Evolutionary conservation across 768 basidiomycete species (phyloP).

Genomic region (Cubamyces sp.): DNA sequence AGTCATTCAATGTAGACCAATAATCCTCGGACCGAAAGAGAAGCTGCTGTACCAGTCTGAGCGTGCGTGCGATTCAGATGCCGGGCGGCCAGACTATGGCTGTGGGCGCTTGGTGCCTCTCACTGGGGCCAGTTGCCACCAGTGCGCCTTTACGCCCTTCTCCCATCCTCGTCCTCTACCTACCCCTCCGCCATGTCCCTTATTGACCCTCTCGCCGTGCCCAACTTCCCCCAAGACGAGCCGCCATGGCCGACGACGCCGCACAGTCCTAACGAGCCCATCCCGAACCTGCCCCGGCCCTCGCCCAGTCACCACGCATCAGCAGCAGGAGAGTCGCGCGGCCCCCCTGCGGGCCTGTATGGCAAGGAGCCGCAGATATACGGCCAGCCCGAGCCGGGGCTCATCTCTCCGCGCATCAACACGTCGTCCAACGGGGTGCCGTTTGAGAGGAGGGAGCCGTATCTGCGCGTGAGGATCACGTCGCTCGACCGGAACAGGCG

Average conservation of each 20-base stretch:
- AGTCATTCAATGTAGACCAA: not conserved
- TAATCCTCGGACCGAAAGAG: not conserved
- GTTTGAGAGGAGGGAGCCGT: constrained; percentile 80
- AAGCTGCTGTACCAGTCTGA: not conserved
- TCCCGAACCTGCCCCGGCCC: constrained; percentile 71
- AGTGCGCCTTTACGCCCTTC: not conserved
- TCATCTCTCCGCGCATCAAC: constrained; percentile 75
- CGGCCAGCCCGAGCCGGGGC: constrained; percentile 81
- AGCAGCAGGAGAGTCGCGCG: constrained; percentile 37
- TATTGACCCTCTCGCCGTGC: constrained; percentile 76
- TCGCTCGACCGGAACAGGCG: constrained; percentile 93
- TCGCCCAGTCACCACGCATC: constrained; percentile 43
- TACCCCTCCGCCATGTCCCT: constrained; percentile 39
- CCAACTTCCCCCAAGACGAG: constrained; percentile 48
- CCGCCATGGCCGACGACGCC: constrained; percentile 86
- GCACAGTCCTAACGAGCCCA: constrained; percentile 68
- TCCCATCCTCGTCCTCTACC: not conserved
- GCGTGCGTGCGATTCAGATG: not conserved
- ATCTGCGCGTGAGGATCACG: constrained; percentile 87
- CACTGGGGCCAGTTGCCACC: constrained; percentile 8
- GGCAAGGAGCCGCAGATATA: constrained; percentile 87
- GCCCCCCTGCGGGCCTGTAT: constrained; percentile 52
- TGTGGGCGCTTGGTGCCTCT: not conserved
- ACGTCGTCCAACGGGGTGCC: constrained; percentile 68
- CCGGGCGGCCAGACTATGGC: constrained; percentile 4